Evolutionary conservation across 805 yeast species (phyloP).

Genomic region (Priceomyces haplophilus): DNA sequence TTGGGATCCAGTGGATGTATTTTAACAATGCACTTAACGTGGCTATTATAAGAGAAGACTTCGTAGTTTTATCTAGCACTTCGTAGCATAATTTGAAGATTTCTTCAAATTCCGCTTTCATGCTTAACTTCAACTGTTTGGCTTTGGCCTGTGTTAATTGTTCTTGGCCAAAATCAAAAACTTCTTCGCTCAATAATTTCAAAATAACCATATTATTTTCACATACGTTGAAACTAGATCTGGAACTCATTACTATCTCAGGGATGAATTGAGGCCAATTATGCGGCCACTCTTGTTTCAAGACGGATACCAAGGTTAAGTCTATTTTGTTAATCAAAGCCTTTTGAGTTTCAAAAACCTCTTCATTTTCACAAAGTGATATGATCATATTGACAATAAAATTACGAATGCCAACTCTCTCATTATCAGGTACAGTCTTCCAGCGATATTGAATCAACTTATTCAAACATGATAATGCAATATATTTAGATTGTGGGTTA

Average conservation of each 20-base stretch:
- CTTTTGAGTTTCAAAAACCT: constrained; percentile 64
- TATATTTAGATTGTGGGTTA: constrained; percentile 86
- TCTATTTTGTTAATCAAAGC: constrained; percentile 91
- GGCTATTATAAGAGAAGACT: constrained; percentile 77
- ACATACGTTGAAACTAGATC: constrained; percentile 87
- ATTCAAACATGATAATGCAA: constrained; percentile 87
- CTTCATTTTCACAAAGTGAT: constrained; percentile 81
- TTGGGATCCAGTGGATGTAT: constrained; percentile 93
- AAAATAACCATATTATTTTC: constrained; percentile 96
- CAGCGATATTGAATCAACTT: constrained; percentile 87
- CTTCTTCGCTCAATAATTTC: constrained; percentile 88
- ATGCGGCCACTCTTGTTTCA: constrained; percentile 98
- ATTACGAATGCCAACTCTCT: constrained; percentile 89
- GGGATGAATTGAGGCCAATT: constrained; percentile 98
- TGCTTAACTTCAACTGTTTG: constrained; percentile 70
- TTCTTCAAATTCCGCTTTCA: constrained; percentile 88
- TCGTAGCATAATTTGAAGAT: constrained; percentile 92
- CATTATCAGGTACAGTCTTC: constrained; percentile 87
- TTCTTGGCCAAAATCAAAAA: constrained; percentile 91
- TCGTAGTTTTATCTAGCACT: constrained; percentile 84
- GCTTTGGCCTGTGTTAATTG: constrained; percentile 97
- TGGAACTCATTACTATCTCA: constrained; percentile 81
- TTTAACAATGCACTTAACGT: constrained; percentile 79
- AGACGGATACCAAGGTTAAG: constrained; percentile 86
- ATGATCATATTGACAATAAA: constrained; percentile 93